Conservation (phyloP, 306 rosid genomes). For the Gleditsia sinensis region DNA sequence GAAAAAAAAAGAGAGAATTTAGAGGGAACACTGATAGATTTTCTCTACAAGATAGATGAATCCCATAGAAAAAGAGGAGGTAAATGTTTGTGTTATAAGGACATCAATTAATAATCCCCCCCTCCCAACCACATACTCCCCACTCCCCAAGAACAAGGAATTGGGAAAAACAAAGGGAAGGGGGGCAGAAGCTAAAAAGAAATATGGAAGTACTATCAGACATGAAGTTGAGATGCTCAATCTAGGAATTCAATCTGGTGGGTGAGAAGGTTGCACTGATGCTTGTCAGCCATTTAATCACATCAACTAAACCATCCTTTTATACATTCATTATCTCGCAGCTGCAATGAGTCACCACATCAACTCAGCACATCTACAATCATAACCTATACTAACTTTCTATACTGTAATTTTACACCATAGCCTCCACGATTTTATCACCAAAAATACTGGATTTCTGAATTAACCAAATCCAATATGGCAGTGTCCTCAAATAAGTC, state of each 20-base stretch:
- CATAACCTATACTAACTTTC: too few species aligned
- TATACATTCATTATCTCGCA: neutral
- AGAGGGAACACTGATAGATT: neutral
- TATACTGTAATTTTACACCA: too few species aligned
- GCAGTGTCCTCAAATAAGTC: neutral
- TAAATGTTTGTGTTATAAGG: neutral
- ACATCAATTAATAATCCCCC: neutral
- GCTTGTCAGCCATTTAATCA: neutral
- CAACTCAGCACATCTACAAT: too few species aligned
- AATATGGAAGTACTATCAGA: neutral
- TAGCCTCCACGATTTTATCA: neutral
- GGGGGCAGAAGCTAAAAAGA: neutral
- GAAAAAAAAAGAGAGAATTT: neutral
- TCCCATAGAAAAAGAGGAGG: neutral
- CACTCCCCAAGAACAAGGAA: neutral
- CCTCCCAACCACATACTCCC: neutral
- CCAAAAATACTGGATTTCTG: neutral
- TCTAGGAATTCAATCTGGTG: neutral
- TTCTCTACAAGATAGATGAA: neutral
- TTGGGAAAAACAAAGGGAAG: neutral
- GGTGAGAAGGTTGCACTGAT: too few species aligned
- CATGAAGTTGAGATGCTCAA: neutral
- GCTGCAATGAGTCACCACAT: neutral
- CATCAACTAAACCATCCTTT: neutral
- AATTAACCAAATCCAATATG: conserved; percentile 7